These are phyloP conservation scores for Leishmania martiniquensis DNA, from an alignment of 208 protist genomes.

Conservation along the genomic window DNA sequence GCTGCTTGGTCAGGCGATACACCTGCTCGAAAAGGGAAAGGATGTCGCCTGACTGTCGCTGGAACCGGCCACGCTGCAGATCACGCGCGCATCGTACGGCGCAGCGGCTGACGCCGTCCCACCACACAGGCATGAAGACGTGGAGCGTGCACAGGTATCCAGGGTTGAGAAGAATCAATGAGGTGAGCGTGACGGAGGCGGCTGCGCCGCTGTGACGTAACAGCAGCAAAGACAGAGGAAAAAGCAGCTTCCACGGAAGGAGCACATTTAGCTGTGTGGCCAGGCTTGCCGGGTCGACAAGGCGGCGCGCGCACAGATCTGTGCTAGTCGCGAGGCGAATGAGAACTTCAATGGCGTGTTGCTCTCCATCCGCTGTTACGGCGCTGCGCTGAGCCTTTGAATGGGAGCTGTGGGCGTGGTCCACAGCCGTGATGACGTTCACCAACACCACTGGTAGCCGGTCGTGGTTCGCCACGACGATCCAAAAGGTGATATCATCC, in stretches of 20 bases:
- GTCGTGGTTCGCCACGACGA: slow-evolving; percentile 64
- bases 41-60: slow-evolving; percentile 81
- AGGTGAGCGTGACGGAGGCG: slow-evolving; percentile 65
- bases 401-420: slow-evolving; percentile 73
- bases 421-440: slow-evolving; percentile 58
- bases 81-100: slow-evolving; percentile 63
- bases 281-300: slow-evolving; percentile 43
- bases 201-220: slow-evolving; percentile 56
- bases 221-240: slow-evolving; percentile 52
- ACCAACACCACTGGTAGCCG: slow-evolving; percentile 42
- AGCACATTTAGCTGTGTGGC: slow-evolving; percentile 44
- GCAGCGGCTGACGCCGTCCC: slow-evolving; percentile 55
- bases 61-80: slow-evolving; percentile 72
- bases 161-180: slow-evolving; percentile 63
- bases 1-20: slow-evolving; percentile 70
- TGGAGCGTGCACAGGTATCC: slow-evolving; percentile 58
- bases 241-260: slow-evolving; percentile 53
- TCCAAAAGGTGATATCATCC: slow-evolving; percentile 89
- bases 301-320: slow-evolving; percentile 33
- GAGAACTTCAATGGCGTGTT: slow-evolving; percentile 46
- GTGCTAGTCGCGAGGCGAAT: slow-evolving; percentile 63
- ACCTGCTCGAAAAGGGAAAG: slow-evolving; percentile 74
- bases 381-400: slow-evolving; percentile 32
- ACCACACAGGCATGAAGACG: slow-evolving; percentile 53
- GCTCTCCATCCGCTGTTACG: slow-evolving; percentile 46